Conservation (phyloP, 2,329 filamentous ascomycete species). For the Sporothrix protearum region DNA sequence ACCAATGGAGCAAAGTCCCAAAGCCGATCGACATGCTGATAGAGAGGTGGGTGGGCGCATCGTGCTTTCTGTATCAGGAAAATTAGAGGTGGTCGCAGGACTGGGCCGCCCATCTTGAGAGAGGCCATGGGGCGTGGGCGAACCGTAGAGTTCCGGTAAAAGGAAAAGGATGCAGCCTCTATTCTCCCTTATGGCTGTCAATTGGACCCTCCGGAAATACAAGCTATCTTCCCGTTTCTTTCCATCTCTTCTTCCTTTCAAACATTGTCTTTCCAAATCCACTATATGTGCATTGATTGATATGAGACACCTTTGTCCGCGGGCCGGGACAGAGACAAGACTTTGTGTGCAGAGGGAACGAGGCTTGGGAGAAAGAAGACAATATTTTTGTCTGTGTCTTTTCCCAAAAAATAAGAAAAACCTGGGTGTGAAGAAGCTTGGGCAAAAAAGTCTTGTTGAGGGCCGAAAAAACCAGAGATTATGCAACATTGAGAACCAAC, state of each 20-base stretch:
- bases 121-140: background rate
- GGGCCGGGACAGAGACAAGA: background rate
- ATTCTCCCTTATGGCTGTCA: background rate
- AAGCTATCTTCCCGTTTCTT: background rate
- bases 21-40: background rate
- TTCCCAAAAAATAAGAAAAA: background rate
- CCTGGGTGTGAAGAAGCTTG: background rate
- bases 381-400: background rate
- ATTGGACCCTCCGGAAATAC: background rate
- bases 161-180: background rate
- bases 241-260: background rate
- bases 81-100: background rate
- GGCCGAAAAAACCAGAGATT: background rate
- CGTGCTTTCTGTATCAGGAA: background rate
- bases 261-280: background rate
- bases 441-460: background rate
- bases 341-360: background rate
- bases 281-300: background rate
- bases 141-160: slow-evolving; percentile 1
- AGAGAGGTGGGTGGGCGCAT: background rate
- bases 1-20: background rate
- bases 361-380: slow-evolving; percentile 8
- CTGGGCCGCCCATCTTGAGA: background rate
- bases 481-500: background rate
- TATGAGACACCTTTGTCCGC: slow-evolving; percentile 4